Evolutionary conservation across 1,284 basidiomycete genomes (phyloP), one percentile per base, ranked within the genome.

Genomic region (Cystobasidiaceae sp.): DNA sequence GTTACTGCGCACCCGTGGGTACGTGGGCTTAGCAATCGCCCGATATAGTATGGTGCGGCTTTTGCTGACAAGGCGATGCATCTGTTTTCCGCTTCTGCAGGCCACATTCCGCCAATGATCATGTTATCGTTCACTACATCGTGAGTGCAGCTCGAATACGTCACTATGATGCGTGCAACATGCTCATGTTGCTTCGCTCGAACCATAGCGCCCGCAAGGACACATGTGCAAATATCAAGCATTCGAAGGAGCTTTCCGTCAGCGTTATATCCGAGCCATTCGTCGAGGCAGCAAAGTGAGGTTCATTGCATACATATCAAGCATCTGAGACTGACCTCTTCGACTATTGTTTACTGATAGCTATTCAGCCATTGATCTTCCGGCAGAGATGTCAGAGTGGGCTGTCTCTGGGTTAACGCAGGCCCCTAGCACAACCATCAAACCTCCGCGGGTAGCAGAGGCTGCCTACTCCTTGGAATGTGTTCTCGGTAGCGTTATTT

Each of bases 251-350:
- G 73, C 90, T 90, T 75, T 85, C 84, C 6, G 84, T 87, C 49
- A 86, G 84, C 72, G 85, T 90, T 68, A 85, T 90, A 72, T 86
- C 84, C 67, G 86, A 89, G 74, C 78, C 84, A 0, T 86, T 88
- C 73, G 77, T 85, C 45, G 85, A 88, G 73, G 85, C 86, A 2
- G 84, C 85, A 3, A 89, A 89, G 46, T 49, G n/a, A 28, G 27
- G 46, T 49, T 6, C 21, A 6, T 39, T 11, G 37, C 11, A 11
- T n/a, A 11, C n/a, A n/a, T n/a, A n/a, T n/a, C n/a, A n/a, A n/a
- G n/a, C n/a, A n/a, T n/a, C n/a, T n/a, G n/a, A n/a, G n/a, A n/a
- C n/a, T n/a, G n/a, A n/a, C n/a, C n/a, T n/a, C n/a, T n/a, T n/a
- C n/a, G n/a, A n/a, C n/a, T n/a, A n/a, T n/a, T n/a, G n/a, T n/a